Evolutionary conservation across 2,329 filamentous ascomycete species (phyloP), one percentile per base, ranked within the genome.

Genomic region (Fusarium sambucinum): DNA sequence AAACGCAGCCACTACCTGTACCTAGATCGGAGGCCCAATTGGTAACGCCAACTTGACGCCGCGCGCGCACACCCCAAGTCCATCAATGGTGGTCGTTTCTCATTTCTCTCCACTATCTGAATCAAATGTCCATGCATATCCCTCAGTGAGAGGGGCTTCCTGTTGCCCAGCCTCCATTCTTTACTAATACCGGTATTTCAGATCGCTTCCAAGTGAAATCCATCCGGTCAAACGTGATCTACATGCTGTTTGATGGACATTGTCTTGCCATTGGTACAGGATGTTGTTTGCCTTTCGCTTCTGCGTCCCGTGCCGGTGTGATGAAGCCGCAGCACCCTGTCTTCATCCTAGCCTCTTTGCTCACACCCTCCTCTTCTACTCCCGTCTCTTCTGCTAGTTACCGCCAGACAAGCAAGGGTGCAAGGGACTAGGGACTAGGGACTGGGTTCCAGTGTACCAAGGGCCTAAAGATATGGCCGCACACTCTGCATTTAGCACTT

Each of bases 241-340:
- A 57, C 61, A 55, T 52, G 40, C 41, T 64, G 52, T 30, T 35
- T 17, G 38, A 40, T 16, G 37, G 37, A 27, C 48, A 55, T 45
- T n/a, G 52, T 45, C 37, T 45, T 37, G 56, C 23, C 35, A 37
- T 63, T 57, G 27, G 59, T 63, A 47, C 42, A 38, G 35, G 32
- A 47, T 45, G 29, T 27, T 64, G 59, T 19, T 57, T 58, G 66
- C 56, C 56, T 57, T 53, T 53, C 63, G 52, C 35, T 63, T 59
- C 50, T 69, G 66, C 66, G 66, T 60, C 66, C 68, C 52, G 69
- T 64, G 57, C 63, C 59, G 56, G 66, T 72, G 59, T 70, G 67
- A 66, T 68, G 50, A 63, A 69, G 58, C 66, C 56, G 57, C 66
- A 69, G 59, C 40, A 52, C 59, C 61, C 40, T 52, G 59, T 38